phyloP scores from a whole-genome alignment of 2,329 filamentous ascomycete genomes.

The Hymenoscyphus repandus region DNA sequence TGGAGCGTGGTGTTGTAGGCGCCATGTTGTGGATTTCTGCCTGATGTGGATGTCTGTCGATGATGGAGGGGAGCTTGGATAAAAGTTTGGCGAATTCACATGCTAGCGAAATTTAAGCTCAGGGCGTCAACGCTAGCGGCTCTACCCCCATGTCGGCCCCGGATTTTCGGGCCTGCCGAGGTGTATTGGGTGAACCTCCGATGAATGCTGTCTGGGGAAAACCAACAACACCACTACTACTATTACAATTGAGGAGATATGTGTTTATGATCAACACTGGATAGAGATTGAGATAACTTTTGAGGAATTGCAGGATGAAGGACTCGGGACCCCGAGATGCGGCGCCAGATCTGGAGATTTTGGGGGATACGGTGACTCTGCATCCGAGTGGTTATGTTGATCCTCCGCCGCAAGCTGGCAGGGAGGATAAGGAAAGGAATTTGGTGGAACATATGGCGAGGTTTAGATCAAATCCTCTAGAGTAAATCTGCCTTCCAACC shows the following conservation, averaged over 20 bases:
- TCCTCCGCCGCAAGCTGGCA: conserved; percentile 36
- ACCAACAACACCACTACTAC: not conserved
- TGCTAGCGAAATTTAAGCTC: conserved; percentile 10
- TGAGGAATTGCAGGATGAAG: conserved; percentile 32
- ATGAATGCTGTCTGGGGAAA: too few relatives aligned
- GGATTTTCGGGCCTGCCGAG: not conserved
- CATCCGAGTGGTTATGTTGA: conserved; percentile 67
- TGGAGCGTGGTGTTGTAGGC: conserved; percentile 11
- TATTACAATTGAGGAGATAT: too few relatives aligned
- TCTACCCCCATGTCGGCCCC: too few relatives aligned
- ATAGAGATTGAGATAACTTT: not conserved
- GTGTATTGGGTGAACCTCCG: not conserved
- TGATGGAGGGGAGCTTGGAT: not conserved
- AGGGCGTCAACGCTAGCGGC: conserved; percentile 1
- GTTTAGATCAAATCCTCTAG: conserved; percentile 67
- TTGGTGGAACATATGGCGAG: conserved; percentile 80
- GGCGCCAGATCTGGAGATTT: conserved; percentile 72
- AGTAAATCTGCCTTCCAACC: conserved; percentile 35
- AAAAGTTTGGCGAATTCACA: conserved; percentile 12
- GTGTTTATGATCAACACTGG: not conserved
- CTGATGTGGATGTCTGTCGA: not conserved
- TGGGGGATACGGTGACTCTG: conserved; percentile 68
- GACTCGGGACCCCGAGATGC: conserved; percentile 38
- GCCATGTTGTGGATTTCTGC: conserved; percentile 15
- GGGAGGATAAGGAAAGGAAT: conserved; percentile 59